Evolutionary conservation across 1,139 yeast genomes (phyloP), one percentile per base, ranked within the genome.

Genomic region (Yamadazyma sp.): DNA sequence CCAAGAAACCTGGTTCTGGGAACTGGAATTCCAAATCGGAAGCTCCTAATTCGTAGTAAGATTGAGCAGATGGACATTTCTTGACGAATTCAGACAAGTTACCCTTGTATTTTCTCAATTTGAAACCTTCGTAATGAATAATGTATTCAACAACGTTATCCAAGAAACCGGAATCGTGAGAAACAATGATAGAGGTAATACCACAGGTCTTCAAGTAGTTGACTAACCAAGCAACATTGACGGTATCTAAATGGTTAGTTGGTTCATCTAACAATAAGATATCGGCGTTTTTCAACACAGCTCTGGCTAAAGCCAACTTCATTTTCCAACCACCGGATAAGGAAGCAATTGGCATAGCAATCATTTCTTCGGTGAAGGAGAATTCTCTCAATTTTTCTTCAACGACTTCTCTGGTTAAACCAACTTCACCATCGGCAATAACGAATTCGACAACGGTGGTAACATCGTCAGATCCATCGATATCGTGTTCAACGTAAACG

Each of bases 1-100:
- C 98, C 69, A 92, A 84, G 95, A 85, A 91, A 86, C 98, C 98
- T 72, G 98, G 98, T 75, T 86, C 97, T 69, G 98, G 98, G 97
- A 92, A 92, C 56, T 64, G 71, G 84, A 92, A 92, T 75, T 89
- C 95, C 63, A 88, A 74, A 64, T 88, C 97, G 55, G 98, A 91
- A 62, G 97, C 97, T 65, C 96, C 96, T 64, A 92, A 83, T 77
- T 92, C 98, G 79, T 89, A 89, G 85, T 92, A 92, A 60, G 98
- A 84, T 78, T 89, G 86, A 70, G 98, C 98, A 64, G 96, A 81
- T 74, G 98, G 98, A 66, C 95, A 95, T 79, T 87, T 87, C 87
- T 87, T 87, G 69, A 92, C 97, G 72, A 92, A 91, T 75, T 89
- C 98, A 57, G 97, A 82, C 68, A 92, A 83, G 87, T 92, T 92